Percentiles rank a stretch among this genome's conserved stretches.
Conservation (phyloP, 768 basidiomycete species). For the Tephrocybe rancida region DNA sequence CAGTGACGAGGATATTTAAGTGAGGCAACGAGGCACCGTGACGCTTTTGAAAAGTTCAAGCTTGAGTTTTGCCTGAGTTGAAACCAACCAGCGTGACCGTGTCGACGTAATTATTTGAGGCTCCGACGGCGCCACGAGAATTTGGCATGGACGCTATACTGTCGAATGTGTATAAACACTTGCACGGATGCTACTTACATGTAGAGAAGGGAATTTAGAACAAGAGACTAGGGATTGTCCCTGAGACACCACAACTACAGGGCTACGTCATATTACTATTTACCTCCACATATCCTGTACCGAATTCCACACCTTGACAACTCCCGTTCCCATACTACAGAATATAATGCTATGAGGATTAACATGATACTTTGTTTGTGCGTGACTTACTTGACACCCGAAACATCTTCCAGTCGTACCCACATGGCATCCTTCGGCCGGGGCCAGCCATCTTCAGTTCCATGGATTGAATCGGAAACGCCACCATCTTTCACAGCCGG, state of each 20-base stretch:
- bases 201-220: too few relatives aligned
- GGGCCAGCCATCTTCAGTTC: neutral
- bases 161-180: too few relatives aligned
- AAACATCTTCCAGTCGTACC: slow-evolving; percentile 56
- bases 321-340: slow-evolving; percentile 71
- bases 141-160: too few relatives aligned
- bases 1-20: too few relatives aligned
- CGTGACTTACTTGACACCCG: slow-evolving; percentile 59
- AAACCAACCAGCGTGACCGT: too few relatives aligned
- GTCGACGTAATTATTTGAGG: neutral
- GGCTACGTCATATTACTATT: neutral
- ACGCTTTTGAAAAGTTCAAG: too few relatives aligned
- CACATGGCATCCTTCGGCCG: slow-evolving; percentile 40
- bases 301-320: slow-evolving; percentile 73
- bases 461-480: neutral
- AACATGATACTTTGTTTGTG: slow-evolving; percentile 13
- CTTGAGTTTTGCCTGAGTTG: too few relatives aligned
- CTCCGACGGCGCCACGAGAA: neutral
- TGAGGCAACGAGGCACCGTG: too few relatives aligned
- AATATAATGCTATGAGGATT: slow-evolving; percentile 9
- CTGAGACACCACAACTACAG: neutral
- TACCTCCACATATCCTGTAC: slow-evolving; percentile 48
- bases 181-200: too few relatives aligned
- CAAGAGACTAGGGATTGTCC: too few relatives aligned
- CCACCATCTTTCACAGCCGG: slow-evolving; percentile 31